A percentile compares a stretch with the other conserved stretches of the same genome.
Conservation (phyloP, 2,329 filamentous ascomycete genomes). For the Ophiostoma perfectum region DNA sequence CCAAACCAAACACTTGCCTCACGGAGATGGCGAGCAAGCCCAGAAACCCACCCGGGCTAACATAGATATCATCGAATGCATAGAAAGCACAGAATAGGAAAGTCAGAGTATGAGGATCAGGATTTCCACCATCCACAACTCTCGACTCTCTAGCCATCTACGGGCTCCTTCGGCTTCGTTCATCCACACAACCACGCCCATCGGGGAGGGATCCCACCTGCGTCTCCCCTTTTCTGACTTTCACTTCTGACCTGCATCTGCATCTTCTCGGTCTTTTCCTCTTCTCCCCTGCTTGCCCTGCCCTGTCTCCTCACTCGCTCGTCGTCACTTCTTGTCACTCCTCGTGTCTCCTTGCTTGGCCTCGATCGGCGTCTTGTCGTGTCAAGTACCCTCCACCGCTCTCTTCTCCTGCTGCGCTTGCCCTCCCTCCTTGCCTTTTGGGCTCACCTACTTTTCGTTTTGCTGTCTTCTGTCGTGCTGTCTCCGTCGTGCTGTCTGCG, state of each 20-base stretch:
- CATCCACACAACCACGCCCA: too few relatives aligned
- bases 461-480: neutral
- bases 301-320: neutral
- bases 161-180: too few relatives aligned
- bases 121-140: too few relatives aligned
- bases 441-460: neutral
- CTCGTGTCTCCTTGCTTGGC: neutral
- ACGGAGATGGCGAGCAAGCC: neutral
- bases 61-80: neutral
- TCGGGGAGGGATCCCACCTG: too few relatives aligned
- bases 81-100: neutral
- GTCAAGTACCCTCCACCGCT: neutral
- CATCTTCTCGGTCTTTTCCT: neutral
- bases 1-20: neutral
- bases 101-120: neutral
- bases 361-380: neutral
- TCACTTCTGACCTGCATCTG: neutral
- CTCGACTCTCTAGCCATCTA: too few relatives aligned
- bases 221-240: neutral
- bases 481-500: neutral
- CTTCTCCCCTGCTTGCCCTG: neutral
- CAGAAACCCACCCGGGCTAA: neutral
- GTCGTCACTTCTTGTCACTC: neutral
- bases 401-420: neutral
- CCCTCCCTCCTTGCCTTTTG: neutral